Evolutionary conservation across 2,329 filamentous ascomycete species (phyloP).

Genomic region (Leptographium procerum): DNA sequence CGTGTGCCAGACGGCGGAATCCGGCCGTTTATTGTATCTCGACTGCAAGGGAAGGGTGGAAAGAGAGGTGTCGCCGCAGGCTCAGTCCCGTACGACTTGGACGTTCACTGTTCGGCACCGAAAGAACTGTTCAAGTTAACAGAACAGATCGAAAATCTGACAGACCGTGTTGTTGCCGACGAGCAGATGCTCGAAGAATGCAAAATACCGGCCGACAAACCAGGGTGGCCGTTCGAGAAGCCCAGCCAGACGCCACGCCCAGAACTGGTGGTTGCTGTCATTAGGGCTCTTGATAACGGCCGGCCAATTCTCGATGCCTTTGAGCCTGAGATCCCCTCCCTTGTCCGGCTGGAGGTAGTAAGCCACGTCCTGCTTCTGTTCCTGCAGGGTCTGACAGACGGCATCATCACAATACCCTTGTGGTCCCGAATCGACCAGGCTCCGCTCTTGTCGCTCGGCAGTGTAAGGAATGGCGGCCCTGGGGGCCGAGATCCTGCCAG

Average conservation of each 20-base stretch:
- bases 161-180: conserved; percentile 47
- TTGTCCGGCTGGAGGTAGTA: conserved; percentile 64
- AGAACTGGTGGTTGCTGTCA: conserved; percentile 18
- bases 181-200: conserved; percentile 48
- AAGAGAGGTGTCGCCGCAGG: conserved; percentile 17
- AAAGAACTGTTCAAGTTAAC: conserved; percentile 84
- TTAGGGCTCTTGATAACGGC: conserved; percentile 66
- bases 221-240: conserved; percentile 47
- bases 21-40: conserved; percentile 34
- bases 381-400: conserved; percentile 63
- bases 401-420: conserved; percentile 58
- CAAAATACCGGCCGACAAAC: conserved; percentile 35
- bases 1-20: conserved; percentile 74
- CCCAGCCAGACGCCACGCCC: background rate
- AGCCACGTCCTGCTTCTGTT: conserved; percentile 64
- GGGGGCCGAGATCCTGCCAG: conserved; percentile 9
- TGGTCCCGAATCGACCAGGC: conserved; percentile 60
- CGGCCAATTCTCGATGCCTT: conserved; percentile 49
- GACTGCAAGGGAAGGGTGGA: conserved; percentile 19
- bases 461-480: conserved; percentile 20
- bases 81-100: conserved; percentile 42
- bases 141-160: conserved; percentile 55
- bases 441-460: conserved; percentile 13
- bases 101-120: conserved; percentile 67
- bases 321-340: conserved; percentile 46